Percentiles rank a stretch among this genome's conserved stretches.
These are phyloP conservation scores for Effrenium voratum DNA, from an alignment of 73 alveolate genomes.

Conservation along the genomic window DNA sequence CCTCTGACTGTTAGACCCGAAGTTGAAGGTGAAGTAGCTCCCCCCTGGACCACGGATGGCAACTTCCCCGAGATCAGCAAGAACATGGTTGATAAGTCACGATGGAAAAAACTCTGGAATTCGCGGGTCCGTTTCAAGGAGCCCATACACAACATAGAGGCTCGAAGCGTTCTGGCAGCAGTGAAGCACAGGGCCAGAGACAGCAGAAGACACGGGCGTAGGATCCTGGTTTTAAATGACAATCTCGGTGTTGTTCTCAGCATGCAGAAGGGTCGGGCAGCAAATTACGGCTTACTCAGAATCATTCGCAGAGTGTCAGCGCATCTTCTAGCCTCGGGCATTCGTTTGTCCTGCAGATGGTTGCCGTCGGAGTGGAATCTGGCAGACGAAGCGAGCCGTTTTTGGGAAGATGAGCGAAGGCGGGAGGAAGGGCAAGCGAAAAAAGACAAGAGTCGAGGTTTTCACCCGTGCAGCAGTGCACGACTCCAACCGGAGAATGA, in stretches of 20 bases:
- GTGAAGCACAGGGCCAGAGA: background rate
- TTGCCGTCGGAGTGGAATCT: background rate
- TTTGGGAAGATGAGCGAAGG: background rate
- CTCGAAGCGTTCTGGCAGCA: background rate
- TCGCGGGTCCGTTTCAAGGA: background rate
- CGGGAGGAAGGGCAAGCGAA: background rate
- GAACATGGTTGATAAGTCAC: background rate
- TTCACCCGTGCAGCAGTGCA: background rate
- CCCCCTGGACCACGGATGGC: background rate
- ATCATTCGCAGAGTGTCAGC: background rate
- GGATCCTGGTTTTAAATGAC: background rate
- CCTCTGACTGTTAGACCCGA: slow-evolving; percentile 25
- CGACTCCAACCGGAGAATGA: background rate
- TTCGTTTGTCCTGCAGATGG: background rate
- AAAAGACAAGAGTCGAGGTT: background rate
- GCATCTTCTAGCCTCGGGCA: background rate
- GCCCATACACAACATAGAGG: background rate
- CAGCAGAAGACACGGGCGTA: background rate
- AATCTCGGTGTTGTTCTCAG: slow-evolving; percentile 13
- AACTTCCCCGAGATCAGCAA: background rate
- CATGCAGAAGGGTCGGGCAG: background rate
- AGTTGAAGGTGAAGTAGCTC: background rate
- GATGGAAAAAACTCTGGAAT: background rate
- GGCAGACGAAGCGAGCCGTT: slow-evolving; percentile 11
- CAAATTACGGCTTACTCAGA: background rate